Evolutionary conservation across 306 rosid genomes (phyloP).

Genomic region (Myrica gale): DNA sequence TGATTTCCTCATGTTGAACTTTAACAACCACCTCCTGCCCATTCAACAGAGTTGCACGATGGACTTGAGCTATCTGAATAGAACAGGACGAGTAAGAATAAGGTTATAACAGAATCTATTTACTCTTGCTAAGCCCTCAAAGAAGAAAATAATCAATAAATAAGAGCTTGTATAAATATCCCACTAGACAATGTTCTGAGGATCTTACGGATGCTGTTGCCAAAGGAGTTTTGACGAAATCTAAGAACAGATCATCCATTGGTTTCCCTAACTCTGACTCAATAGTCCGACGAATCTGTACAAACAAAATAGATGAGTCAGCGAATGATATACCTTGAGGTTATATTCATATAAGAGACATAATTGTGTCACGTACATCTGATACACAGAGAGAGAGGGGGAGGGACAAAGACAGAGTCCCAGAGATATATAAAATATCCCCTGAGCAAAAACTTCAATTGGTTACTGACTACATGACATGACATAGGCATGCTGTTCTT

Average conservation of each 20-base stretch:
- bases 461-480: constrained; percentile 13
- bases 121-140: neutral
- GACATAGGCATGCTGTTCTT: constrained; percentile 18
- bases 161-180: constrained; percentile 27
- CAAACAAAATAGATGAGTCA: constrained; percentile 33
- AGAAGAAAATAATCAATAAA: constrained; percentile 4
- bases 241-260: constrained; percentile 71
- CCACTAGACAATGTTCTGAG: constrained; percentile 27
- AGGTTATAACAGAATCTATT: constrained; percentile 21
- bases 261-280: constrained; percentile 84
- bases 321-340: constrained; percentile 12
- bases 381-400: neutral
- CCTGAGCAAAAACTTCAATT: neutral
- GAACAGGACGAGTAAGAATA: constrained; percentile 27
- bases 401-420: neutral
- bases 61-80: constrained; percentile 96
- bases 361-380: neutral
- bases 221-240: constrained; percentile 70
- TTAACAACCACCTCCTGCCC: constrained; percentile 93
- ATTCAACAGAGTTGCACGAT: constrained; percentile 81
- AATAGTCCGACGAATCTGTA: constrained; percentile 69
- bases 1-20: constrained; percentile 91
- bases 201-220: constrained; percentile 96
- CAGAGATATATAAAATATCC: neutral
- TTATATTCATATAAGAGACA: neutral